Evolutionary conservation across 2,329 filamentous ascomycete species (phyloP), one percentile per base, ranked within the genome.

Genomic region (Sarocladium oryzae): DNA sequence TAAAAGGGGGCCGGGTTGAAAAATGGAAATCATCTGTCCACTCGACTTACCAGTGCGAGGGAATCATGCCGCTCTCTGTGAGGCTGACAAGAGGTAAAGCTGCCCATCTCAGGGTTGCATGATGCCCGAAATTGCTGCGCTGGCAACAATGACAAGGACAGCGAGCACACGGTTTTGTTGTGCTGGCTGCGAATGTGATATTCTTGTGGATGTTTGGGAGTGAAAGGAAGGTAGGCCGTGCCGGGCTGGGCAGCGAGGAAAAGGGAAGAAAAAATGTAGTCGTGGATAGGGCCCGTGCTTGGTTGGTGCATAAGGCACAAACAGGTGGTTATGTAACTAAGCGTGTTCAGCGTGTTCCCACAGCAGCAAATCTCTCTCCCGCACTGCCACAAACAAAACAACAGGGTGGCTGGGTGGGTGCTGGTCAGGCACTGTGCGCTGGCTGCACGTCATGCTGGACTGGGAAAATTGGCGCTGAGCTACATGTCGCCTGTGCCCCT

Each of bases 391-490:
- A n/a, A n/a, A n/a, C n/a, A n/a, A n/a, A n/a, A n/a, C n/a, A n/a
- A n/a, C n/a, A n/a, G n/a, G n/a, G n/a, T n/a, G n/a, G n/a, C n/a
- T n/a, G n/a, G n/a, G n/a, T n/a, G n/a, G n/a, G n/a, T n/a, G n/a
- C n/a, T n/a, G n/a, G n/a, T n/a, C n/a, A 40, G 18, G 37, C 13
- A 23, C 15, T 40, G 37, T 30, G 8, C 18, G n/a, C 15, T 10
- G 20, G 43, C 45, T 58, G 55, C 49, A 54, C 49, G 51, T 53
- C 52, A 55, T 53, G 51, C 45, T 56, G 56, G 59, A 56, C 50
- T 20, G 32, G n/a, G 16, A 23, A 64, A 66, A 64, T 54, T 63
- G 62, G 32, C 32, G 33, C 18, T 49, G 63, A 65, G 65, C n/a
- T 30, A 7, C 28, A 30, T 7, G 28, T 30, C 7, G n/a, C n/a